These are phyloP conservation scores for Macrocybe gigantea DNA, from an alignment of 768 basidiomycete genomes.

Conservation along the genomic window DNA sequence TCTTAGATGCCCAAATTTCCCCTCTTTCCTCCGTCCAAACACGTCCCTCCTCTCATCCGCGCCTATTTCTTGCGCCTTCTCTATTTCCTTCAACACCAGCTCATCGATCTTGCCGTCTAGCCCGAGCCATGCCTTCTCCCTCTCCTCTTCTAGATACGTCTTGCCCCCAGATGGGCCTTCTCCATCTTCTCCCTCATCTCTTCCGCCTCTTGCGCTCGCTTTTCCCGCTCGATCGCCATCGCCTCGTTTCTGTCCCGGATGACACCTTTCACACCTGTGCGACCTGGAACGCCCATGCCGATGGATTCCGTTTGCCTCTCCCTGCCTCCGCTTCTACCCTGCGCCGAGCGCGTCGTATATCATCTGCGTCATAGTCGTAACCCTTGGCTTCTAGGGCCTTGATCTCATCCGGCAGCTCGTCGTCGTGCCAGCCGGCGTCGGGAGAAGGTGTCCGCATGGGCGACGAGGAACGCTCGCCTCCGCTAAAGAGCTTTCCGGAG, in stretches of 20 bases:
- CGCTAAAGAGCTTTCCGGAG: constrained; percentile 71
- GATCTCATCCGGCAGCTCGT: constrained; percentile 35
- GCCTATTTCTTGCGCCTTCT: constrained; percentile 2
- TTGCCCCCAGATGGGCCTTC: constrained; percentile 59
- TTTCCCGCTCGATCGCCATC: constrained; percentile 44
- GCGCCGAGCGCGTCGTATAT: constrained; percentile 20
- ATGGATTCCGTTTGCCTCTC: constrained; percentile 48
- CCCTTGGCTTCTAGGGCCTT: constrained; percentile 26
- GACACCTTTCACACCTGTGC: constrained; percentile 87
- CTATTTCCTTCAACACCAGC: constrained; percentile 37
- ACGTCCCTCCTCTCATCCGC: constrained; percentile 29
- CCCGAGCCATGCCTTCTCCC: constrained; percentile 37
- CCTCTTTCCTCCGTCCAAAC: constrained; percentile 44
- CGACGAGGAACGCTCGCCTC: constrained; percentile 48
- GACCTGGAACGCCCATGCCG: constrained; percentile 72
- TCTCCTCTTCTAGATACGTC: constrained; percentile 75
- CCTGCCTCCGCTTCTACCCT: constrained; percentile 18
- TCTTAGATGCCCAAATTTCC: constrained; percentile 70
- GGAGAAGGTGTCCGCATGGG: constrained; percentile 62
- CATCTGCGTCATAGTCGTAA: constrained; percentile 40
- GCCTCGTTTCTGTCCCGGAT: constrained; percentile 79
- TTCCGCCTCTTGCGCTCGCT: constrained; percentile 45
- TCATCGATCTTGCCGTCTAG: constrained; percentile 41
- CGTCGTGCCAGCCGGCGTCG: constrained; percentile 50
- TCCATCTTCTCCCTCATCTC: constrained; percentile 56